Base-by-base conservation (phyloP, 768 basidiomycete genomes). In the Podaxis carcinomalis region DNA sequence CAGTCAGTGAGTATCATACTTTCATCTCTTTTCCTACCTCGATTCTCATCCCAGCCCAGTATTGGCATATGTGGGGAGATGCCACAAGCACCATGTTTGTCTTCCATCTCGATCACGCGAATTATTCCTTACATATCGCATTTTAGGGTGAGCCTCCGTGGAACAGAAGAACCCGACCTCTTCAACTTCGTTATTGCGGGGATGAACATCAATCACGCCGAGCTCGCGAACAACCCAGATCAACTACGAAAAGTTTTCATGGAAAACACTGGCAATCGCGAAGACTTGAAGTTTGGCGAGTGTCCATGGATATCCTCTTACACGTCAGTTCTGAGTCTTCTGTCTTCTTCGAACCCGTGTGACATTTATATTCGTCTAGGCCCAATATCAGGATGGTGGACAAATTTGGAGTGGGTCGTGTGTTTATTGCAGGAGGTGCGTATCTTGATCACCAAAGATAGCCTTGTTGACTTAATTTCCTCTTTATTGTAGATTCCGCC, bases 21-120 rank as follows among this genome's bases (percentile, higher is more conserved):
- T 28, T 23, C n/a, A 32, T 13, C 11, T n/a, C 28, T 50, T 16
- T 50, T 37, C 11, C 25, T 51, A 16, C 49, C 40, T 46, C 6
- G 28, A 36, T 63, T 35, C 55, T 52, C 27, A 61, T 62, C 35
- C 14, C 6, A 14, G 51, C 57, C 10, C 57, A 81, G 80, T 67
- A 73, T 58, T 80, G 78, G 79, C 80, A 80, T 63, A 77, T 77
- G 68, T 81, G 80, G 79, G 79, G 80, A 0, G 75, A 78, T 49
- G 64, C 73, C 14, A 64, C 67, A 19, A 69, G 59, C 25, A 65
- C 71, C 13, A 61, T 77, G 78, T 78, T 63, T 27, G 74, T 47
- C 27, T 5, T 36, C 16, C 27, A 19, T n/a, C 7, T 35, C 13
- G 9, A 19, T 54, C 49, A 36, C 13, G 58, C 14, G 4, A 36